A percentile compares a stretch with the other conserved stretches of the same genome.
phyloP scores from a whole-genome alignment of 2,329 filamentous ascomycete genomes.

The Elsinoe batatas region DNA sequence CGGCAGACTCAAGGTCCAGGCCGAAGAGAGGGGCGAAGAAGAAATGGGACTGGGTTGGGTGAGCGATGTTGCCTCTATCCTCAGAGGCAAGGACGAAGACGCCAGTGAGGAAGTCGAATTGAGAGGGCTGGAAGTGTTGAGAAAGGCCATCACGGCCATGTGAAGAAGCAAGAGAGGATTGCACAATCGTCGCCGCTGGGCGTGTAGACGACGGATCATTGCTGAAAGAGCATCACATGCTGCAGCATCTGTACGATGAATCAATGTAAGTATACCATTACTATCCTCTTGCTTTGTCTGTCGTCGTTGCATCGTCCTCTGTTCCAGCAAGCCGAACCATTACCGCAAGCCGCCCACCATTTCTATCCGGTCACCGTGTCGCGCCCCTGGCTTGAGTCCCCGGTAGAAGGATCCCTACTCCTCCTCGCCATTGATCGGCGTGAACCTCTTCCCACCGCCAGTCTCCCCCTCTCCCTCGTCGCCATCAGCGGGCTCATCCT shows the following conservation, averaged over 20 bases:
- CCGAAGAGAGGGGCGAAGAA: constrained; percentile 56
- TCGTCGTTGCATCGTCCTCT: neutral
- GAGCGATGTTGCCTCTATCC: constrained; percentile 73
- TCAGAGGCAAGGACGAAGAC: constrained; percentile 44
- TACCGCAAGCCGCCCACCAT: too few species aligned
- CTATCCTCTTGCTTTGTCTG: neutral
- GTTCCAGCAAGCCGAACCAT: neutral
- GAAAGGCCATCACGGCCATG: constrained; percentile 46
- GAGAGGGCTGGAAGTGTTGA: constrained; percentile 46
- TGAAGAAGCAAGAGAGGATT: constrained; percentile 23
- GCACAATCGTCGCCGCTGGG: neutral
- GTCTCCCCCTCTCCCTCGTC: neutral
- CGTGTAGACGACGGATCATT: neutral
- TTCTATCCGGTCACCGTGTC: too few species aligned
- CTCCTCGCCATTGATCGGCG: constrained; percentile 3
- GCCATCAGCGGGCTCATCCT: constrained; percentile 2
- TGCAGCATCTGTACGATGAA: neutral
- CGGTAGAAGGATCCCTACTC: neutral
- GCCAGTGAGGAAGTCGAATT: constrained; percentile 33
- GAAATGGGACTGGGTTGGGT: constrained; percentile 77
- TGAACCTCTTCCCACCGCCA: neutral
- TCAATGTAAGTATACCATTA: neutral
- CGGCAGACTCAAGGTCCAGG: constrained; percentile 73
- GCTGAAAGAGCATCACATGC: neutral
- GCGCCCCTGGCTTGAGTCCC: neutral